Percentiles rank a stretch among this genome's conserved stretches.
These are phyloP conservation scores for Euphorbia tirucalli DNA, from an alignment of 345 rosid genomes.

Conservation along the genomic window DNA sequence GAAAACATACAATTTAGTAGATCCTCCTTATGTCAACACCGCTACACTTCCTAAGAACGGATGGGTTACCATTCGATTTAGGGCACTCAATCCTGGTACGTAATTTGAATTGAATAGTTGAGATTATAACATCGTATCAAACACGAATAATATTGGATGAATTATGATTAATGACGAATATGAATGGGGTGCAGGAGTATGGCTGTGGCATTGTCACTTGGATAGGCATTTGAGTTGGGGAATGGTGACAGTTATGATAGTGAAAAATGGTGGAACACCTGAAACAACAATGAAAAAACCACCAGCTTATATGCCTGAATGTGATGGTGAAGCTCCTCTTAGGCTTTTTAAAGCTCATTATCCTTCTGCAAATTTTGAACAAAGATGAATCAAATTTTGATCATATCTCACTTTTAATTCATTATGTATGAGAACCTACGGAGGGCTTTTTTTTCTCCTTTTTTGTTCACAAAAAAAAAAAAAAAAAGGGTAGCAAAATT, in stretches of 20 bases:
- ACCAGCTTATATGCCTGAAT: neutral
- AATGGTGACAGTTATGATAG: slow-evolving; percentile 11
- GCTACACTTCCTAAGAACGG: neutral
- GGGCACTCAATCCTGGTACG: neutral
- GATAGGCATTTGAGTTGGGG: slow-evolving; percentile 32
- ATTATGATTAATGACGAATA: too few species aligned
- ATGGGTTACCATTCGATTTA: neutral
- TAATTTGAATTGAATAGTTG: neutral
- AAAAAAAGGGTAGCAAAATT: too few species aligned
- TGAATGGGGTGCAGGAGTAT: neutral
- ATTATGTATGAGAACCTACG: too few species aligned
- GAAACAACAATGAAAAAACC: neutral
- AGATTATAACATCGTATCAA: too few species aligned
- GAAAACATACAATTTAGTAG: slow-evolving; percentile 26
- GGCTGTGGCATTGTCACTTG: slow-evolving; percentile 24
- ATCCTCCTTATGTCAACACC: slow-evolving; percentile 41
- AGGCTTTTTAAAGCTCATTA: neutral
- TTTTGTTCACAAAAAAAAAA: too few species aligned
- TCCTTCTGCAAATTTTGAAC: neutral
- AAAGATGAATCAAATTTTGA: neutral
- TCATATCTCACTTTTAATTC: neutral
- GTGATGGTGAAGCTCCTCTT: neutral
- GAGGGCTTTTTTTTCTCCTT: too few species aligned
- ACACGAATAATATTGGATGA: too few species aligned
- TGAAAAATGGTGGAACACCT: neutral